phyloP scores from a whole-genome alignment of 2,329 filamentous ascomycete genomes.

The Tolypocladium sp. region DNA sequence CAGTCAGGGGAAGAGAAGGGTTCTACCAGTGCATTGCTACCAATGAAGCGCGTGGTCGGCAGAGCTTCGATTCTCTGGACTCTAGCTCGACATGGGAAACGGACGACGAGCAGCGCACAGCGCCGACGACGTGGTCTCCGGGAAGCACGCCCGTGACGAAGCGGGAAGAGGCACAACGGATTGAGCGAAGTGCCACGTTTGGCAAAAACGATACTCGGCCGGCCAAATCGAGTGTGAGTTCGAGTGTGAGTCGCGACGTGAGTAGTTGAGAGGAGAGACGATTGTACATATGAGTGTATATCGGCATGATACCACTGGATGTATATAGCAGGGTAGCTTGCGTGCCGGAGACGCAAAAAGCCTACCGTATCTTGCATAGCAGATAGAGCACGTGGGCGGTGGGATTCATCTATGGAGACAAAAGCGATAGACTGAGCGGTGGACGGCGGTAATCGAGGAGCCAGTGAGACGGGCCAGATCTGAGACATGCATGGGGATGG shows the following conservation, averaged over 20 bases:
- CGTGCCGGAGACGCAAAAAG: background rate
- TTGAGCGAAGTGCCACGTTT: conserved; percentile 24
- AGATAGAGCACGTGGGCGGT: background rate
- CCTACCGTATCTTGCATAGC: background rate
- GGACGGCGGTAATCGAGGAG: background rate
- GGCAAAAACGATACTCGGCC: conserved; percentile 12
- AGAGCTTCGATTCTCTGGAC: conserved; percentile 35
- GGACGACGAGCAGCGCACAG: conserved; percentile 32
- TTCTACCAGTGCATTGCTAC: conserved; percentile 49
- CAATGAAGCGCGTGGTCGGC: conserved; percentile 17
- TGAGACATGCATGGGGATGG: background rate
- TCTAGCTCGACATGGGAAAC: conserved; percentile 43
- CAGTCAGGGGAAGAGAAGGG: conserved; percentile 41
- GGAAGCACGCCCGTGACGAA: conserved; percentile 32
- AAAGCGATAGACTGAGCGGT: background rate
- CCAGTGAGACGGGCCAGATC: background rate
- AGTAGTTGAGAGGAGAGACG: conserved; percentile 1
- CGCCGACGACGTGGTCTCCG: conserved; percentile 40
- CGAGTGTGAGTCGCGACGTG: conserved; percentile 15
- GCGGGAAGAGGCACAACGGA: conserved; percentile 29
- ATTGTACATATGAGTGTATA: background rate
- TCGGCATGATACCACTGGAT: background rate
- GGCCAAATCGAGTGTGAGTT: conserved; percentile 10
- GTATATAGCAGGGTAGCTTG: background rate
- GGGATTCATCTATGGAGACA: background rate